Evolutionary conservation across 1,284 basidiomycete genomes (phyloP).

Genomic region (Ceratobasidium sp.): DNA sequence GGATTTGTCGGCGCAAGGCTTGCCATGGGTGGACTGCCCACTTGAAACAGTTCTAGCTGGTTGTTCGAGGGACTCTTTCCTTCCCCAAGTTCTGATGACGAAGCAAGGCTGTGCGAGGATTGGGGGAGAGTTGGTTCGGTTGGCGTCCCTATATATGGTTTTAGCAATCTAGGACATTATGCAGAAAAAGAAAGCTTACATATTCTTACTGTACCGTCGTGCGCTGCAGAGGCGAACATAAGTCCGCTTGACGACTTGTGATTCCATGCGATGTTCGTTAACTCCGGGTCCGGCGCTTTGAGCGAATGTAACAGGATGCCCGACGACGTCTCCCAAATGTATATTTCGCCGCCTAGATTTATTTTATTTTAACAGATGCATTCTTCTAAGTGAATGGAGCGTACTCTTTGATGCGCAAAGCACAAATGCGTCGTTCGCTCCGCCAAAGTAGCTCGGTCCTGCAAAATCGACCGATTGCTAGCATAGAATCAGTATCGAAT

Average conservation of each 20-base stretch:
- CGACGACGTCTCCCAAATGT: constrained; percentile 40
- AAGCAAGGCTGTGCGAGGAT: constrained; percentile 13
- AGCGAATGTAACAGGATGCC: constrained; percentile 38
- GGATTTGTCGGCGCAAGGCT: no score
- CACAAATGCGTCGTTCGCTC: constrained; percentile 23
- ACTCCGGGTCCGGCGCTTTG: constrained; percentile 38
- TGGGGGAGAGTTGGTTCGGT: constrained; percentile 12
- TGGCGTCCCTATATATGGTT: constrained; percentile 31
- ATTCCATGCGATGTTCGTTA: constrained; percentile 42
- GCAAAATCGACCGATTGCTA: no score
- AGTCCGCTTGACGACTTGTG: constrained; percentile 42
- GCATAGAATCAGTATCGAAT: no score
- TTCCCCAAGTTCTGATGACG: constrained; percentile 29
- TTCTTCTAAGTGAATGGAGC: neutral
- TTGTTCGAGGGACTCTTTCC: constrained; percentile 4
- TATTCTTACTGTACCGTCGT: constrained; percentile 38
- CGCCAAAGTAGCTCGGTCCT: no score
- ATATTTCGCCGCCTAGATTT: constrained; percentile 34
- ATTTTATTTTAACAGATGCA: neutral
- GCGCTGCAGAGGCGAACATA: constrained; percentile 43
- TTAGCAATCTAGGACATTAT: neutral
- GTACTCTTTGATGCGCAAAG: constrained; percentile 39
- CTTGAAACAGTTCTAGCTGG: neutral
- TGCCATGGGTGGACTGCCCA: constrained; percentile 12
- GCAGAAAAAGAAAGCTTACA: constrained; percentile 16